Conservation (phyloP, 768 basidiomycete genomes). For the Rhizopogon vinicolor region DNA sequence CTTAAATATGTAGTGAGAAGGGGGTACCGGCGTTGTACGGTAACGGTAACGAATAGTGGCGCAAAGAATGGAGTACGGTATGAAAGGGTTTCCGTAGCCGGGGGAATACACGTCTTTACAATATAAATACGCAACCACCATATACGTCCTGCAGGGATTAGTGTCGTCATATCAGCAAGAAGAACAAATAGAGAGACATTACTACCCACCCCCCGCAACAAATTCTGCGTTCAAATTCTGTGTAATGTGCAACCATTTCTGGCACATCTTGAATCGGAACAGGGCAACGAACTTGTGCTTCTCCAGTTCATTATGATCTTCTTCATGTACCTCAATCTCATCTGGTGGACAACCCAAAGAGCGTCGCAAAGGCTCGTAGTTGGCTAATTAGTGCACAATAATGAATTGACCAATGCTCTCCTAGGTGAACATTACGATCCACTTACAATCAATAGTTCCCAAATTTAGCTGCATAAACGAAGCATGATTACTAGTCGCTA, state of each 20-base stretch:
- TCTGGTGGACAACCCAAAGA: not conserved
- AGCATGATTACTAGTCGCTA: not conserved
- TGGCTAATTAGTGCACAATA: not conserved
- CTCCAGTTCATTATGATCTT: no score
- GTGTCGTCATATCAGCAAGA: not conserved
- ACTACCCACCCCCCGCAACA: slow-evolving; percentile 16
- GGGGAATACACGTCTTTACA: no score
- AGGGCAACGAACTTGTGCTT: not conserved
- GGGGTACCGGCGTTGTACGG: no score
- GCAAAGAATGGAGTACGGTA: no score
- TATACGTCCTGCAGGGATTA: not conserved
- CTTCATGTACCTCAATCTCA: not conserved
- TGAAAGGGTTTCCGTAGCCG: no score
- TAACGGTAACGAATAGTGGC: no score
- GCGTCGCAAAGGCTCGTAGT: not conserved
- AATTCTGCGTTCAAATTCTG: not conserved
- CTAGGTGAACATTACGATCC: not conserved
- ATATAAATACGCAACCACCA: not conserved
- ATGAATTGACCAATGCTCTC: not conserved
- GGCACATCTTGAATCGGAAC: not conserved
- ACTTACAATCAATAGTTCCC: not conserved
- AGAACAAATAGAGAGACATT: not conserved
- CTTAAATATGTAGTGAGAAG: no score
- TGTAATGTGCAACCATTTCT: not conserved
- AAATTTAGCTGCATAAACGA: not conserved